Evolutionary conservation across 179 eudicot species (phyloP).

Genomic region (Beta lomatogona): DNA sequence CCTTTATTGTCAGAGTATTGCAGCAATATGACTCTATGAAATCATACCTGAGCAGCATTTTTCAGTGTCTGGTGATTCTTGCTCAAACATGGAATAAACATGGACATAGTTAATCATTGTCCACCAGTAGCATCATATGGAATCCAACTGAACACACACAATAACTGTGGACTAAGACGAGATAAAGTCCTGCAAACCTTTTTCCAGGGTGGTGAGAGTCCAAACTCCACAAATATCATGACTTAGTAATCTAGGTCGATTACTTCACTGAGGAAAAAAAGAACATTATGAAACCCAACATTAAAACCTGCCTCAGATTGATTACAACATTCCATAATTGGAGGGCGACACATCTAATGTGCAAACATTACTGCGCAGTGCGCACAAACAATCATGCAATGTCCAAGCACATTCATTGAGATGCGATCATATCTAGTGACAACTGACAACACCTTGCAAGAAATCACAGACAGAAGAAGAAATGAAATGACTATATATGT

Average conservation of each 20-base stretch:
- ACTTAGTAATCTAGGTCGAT: too few species aligned
- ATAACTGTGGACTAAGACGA: neutral
- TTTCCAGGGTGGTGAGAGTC: neutral
- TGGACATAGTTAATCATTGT: neutral
- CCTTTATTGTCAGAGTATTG: neutral
- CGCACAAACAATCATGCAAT: too few species aligned
- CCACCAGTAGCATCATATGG: neutral
- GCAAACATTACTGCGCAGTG: neutral
- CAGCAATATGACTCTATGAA: neutral
- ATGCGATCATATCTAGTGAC: neutral
- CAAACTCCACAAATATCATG: too few species aligned
- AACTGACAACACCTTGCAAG: neutral
- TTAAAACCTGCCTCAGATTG: neutral
- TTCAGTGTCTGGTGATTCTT: neutral
- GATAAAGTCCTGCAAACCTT: neutral
- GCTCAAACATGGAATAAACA: conserved; percentile 3
- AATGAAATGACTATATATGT: neutral
- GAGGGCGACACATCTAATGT: neutral
- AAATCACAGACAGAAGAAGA: neutral
- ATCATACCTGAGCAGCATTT: neutral
- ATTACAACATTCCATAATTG: neutral
- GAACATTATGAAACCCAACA: neutral
- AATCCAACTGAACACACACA: neutral
- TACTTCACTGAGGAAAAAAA: neutral
- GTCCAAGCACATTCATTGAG: too few species aligned